Percentiles rank a stretch among this genome's conserved stretches.
These are phyloP conservation scores for Amniculicola lignicola DNA, from an alignment of 495 filamentous ascomycete genomes.

Conservation along the genomic window DNA sequence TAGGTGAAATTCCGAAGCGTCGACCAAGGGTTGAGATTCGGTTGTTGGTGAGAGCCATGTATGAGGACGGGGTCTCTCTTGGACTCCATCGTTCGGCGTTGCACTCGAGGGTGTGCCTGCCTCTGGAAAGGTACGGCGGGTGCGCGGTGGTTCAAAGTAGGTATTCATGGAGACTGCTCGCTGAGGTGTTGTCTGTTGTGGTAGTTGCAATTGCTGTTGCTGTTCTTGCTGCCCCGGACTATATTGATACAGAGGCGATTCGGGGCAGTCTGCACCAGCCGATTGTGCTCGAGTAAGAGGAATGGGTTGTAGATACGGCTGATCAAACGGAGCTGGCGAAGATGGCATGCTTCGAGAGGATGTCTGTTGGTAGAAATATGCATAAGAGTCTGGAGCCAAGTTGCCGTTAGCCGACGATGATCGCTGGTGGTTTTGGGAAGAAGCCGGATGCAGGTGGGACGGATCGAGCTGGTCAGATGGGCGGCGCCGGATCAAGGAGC, in stretches of 20 bases:
- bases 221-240: too few species aligned
- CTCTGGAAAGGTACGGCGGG: slow-evolving; percentile 30
- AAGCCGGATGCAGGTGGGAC: slow-evolving; percentile 22
- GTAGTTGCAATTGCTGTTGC: too few species aligned
- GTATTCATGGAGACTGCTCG: slow-evolving; percentile 2
- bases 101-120: slow-evolving; percentile 12
- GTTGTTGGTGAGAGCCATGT: slow-evolving; percentile 30
- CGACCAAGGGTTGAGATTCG: slow-evolving; percentile 28
- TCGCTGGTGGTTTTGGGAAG: slow-evolving; percentile 16
- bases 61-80: slow-evolving; percentile 17
- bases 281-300: slow-evolving; percentile 14
- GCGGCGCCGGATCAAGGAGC: slow-evolving; percentile 25
- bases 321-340: slow-evolving; percentile 15
- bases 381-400: slow-evolving; percentile 13
- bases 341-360: slow-evolving; percentile 31
- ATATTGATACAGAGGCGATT: neutral
- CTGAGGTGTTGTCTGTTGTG: too few species aligned
- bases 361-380: slow-evolving; percentile 16
- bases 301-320: neutral
- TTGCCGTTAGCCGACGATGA: slow-evolving; percentile 18
- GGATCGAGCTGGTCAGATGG: slow-evolving; percentile 24
- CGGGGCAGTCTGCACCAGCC: slow-evolving; percentile 7
- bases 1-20: slow-evolving; percentile 38
- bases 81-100: slow-evolving; percentile 11
- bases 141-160: slow-evolving; percentile 19